These are phyloP conservation scores for Fusarium abutilonis DNA, from an alignment of 2,329 filamentous ascomycete genomes.

Conservation along the genomic window DNA sequence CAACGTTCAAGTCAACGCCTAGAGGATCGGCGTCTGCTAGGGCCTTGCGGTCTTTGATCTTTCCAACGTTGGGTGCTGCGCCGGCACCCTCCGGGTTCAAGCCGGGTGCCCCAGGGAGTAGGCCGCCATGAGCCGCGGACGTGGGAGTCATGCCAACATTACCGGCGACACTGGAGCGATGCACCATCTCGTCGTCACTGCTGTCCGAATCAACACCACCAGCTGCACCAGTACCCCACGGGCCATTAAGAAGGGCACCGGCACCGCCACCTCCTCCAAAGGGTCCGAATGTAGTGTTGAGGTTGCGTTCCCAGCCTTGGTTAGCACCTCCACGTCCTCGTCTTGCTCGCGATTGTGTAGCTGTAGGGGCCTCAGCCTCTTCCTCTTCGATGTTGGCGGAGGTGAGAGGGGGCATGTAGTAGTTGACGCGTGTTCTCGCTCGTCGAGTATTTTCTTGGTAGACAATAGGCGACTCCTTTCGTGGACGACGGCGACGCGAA, in stretches of 20 bases:
- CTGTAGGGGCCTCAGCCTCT: conserved; percentile 72
- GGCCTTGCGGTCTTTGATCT: conserved; percentile 90
- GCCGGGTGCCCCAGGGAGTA: conserved; percentile 55
- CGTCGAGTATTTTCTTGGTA: conserved; percentile 66
- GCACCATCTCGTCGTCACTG: conserved; percentile 89
- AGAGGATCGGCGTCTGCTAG: conserved; percentile 94
- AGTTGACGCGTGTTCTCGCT: conserved; percentile 75
- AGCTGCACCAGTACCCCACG: conserved; percentile 76
- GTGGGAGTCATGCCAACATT: conserved; percentile 71
- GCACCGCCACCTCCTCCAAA: conserved; percentile 86
- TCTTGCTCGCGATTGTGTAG: conserved; percentile 74
- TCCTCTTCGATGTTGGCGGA: conserved; percentile 74
- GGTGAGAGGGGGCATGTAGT: conserved; percentile 80
- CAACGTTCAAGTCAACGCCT: conserved; percentile 90
- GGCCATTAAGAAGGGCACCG: conserved; percentile 76
- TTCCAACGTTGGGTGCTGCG: conserved; percentile 82
- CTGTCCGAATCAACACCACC: conserved; percentile 92
- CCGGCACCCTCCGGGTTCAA: conserved; percentile 57
- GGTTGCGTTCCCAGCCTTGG: conserved; percentile 75
- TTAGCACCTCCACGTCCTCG: conserved; percentile 70
- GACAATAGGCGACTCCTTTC: conserved; percentile 65
- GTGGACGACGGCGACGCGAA: conserved; percentile 61
- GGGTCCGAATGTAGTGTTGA: conserved; percentile 91
- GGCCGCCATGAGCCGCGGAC: conserved; percentile 58
- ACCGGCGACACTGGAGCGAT: conserved; percentile 66